Evolutionary conservation across 257 asterid species (phyloP).

Genomic region (Galeopsis tetrahit): DNA sequence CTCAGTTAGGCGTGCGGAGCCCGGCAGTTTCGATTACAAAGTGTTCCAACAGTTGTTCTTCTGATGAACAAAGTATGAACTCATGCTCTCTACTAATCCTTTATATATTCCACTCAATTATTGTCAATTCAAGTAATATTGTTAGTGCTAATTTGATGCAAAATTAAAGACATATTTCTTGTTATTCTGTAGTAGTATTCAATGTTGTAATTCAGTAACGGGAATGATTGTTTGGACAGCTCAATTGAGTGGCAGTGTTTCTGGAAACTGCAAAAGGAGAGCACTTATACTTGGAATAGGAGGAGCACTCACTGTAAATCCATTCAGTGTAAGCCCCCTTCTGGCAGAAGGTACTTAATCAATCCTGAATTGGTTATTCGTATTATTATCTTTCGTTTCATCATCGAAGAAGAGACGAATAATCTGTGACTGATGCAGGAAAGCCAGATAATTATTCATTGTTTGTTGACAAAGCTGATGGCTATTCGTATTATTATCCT

Average conservation of each 20-base stretch:
- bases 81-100: neutral
- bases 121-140: too few relatives aligned
- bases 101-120: neutral
- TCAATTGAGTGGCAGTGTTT: conserved; percentile 18
- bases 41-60: conserved; percentile 44
- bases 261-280: conserved; percentile 60
- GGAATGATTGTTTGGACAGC: conserved; percentile 15
- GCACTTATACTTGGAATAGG: conserved; percentile 65
- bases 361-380: neutral
- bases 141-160: neutral
- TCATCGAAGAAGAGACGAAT: conserved; percentile 1
- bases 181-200: too few relatives aligned
- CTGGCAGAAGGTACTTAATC: conserved; percentile 67
- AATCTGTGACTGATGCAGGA: conserved; percentile 40
- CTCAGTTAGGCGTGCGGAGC: conserved; percentile 35
- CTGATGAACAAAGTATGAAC: conserved; percentile 54
- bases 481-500: conserved; percentile 85
- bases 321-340: conserved; percentile 48
- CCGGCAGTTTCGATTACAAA: conserved; percentile 38
- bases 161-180: neutral
- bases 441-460: conserved; percentile 54
- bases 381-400: neutral
- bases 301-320: conserved; percentile 59
- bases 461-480: conserved; percentile 80
- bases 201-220: neutral